Evolutionary conservation across 2,329 filamentous ascomycete genomes (phyloP).

Genomic region (Exophiala dermatitidis): DNA sequence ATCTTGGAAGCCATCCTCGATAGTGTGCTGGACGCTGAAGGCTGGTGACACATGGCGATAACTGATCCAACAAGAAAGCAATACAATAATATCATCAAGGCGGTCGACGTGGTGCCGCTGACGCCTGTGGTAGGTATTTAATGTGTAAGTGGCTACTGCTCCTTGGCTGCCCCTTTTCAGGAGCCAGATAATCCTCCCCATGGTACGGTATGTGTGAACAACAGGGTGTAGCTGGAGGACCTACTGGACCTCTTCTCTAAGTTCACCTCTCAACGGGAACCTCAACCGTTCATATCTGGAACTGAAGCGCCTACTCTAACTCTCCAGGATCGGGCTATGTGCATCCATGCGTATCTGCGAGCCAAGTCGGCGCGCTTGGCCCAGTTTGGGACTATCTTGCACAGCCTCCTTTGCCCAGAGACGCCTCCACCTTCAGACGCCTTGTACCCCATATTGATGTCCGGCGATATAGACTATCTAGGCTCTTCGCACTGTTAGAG

Average conservation of each 20-base stretch:
- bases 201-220: background rate
- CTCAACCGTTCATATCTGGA: background rate
- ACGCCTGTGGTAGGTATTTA: background rate
- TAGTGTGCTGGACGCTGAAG: too few relatives aligned
- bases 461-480: background rate
- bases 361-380: background rate
- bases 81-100: background rate
- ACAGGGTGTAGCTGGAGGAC: background rate
- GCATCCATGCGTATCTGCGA: background rate
- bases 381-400: background rate
- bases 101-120: background rate
- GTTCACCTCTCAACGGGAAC: background rate
- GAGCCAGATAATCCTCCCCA: background rate
- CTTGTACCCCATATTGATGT: background rate
- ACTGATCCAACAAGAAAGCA: background rate
- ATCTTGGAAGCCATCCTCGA: background rate
- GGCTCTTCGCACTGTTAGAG: background rate
- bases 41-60: background rate
- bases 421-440: background rate
- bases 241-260: background rate
- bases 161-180: too few relatives aligned
- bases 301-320: background rate
- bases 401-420: background rate
- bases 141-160: background rate
- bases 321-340: background rate